phyloP scores from a whole-genome alignment of 2,329 filamentous ascomycete species.

The Aspergillus fumigatiaffinis region DNA sequence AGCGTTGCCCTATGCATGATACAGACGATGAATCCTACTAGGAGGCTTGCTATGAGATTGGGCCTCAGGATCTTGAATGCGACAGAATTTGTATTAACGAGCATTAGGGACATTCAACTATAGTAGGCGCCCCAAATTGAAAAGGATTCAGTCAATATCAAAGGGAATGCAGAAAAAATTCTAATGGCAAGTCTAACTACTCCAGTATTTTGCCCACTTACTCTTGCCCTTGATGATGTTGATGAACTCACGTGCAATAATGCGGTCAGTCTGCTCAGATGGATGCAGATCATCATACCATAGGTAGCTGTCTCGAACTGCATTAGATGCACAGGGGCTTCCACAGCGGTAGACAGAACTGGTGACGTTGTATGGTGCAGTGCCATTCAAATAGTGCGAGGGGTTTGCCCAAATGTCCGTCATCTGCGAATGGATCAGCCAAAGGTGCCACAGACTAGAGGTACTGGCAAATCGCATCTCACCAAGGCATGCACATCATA shows the following conservation, averaged over 20 bases:
- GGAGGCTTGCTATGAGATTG: too few species aligned
- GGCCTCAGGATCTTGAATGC: neutral
- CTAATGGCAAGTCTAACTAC: neutral
- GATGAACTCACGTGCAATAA: conserved; percentile 54
- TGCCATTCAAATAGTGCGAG: conserved; percentile 56
- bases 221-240: conserved; percentile 49
- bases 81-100: too few species aligned
- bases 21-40: neutral
- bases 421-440: conserved; percentile 38
- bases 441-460: neutral
- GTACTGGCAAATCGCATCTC: conserved; percentile 9
- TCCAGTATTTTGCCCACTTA: conserved; percentile 19
- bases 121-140: neutral
- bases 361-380: conserved; percentile 58
- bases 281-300: conserved; percentile 74
- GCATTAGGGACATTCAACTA: neutral
- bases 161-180: accelerated
- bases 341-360: conserved; percentile 55
- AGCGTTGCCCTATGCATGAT: neutral
- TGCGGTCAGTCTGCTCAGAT: conserved; percentile 57
- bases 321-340: neutral
- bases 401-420: conserved; percentile 63
- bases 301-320: conserved; percentile 31
- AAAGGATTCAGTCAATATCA: neutral
- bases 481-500: conserved; percentile 63